Evolutionary conservation across 352 stramenopile species (phyloP), one percentile per base, ranked within the genome.

Genomic region (Phytopythium chamaehyphon): DNA sequence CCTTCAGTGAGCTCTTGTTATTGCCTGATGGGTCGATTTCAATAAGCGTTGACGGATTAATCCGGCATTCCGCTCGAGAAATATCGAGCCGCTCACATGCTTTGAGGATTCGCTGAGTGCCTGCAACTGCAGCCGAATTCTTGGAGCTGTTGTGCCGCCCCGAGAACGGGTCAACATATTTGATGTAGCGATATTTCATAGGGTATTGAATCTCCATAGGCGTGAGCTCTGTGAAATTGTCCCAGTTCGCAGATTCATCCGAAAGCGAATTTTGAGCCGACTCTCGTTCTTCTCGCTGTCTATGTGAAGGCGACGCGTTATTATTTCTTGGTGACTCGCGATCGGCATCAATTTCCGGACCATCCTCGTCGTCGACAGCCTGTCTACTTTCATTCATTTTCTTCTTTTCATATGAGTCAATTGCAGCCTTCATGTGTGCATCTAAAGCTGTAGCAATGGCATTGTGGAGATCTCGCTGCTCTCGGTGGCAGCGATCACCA

Each of bases 1-100:
- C 57, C 47, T 86, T 86, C 19, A 90, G 57, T 2, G 58, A 66
- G 8, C 75, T 82, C 40, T 66, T 64, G 50, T 73, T 81, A 33
- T 66, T 73, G 6, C 79, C 76, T 16, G 66, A 63, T 2, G 55
- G 50, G 37, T 93, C 76, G 24, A 86, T 43, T 50, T 93, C 82
- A n/a, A 90, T 90, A 4, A 66, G 55, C 14, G 61, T 86, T 11
- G 75, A 55, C 0, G 69, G 37, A 33, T 88, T 76, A 15, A 83
- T 54, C 42, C 65, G 72, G 39, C 62, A 75, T 24, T 83, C 76
- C 8, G 42, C 26, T 33, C 86, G 63, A 2, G 64, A 66, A 36
- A 52, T 37, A 18, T 83, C 62, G 2, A 93, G 50, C 2, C 77
- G 71, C 31, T 90, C 71, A 28, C 72, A 87, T 11, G 78, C 68